These are phyloP conservation scores for Phaeodactylum tricornutum DNA, from an alignment of 108 stramenopile species.

Conservation along the genomic window DNA sequence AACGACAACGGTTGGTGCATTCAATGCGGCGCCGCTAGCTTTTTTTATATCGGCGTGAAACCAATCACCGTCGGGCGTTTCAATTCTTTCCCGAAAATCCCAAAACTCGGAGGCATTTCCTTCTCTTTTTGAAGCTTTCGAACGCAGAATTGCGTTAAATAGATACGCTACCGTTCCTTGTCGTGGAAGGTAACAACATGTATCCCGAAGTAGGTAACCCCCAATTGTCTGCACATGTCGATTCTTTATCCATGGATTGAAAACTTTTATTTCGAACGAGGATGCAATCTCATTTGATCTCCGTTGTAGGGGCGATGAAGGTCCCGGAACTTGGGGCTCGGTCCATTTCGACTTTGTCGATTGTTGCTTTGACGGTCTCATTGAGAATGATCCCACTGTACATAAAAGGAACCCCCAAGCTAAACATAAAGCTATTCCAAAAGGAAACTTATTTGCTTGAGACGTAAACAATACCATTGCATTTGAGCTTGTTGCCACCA, in stretches of 20 bases:
- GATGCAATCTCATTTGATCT: no score
- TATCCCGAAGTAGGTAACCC: conserved; percentile 33
- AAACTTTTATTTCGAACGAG: conserved; percentile 25
- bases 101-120: conserved; percentile 19
- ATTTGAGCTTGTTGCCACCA: no score
- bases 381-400: no score
- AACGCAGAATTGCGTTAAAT: neutral
- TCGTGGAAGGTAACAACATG: neutral
- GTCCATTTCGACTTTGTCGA: no score
- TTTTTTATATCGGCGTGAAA: conserved; percentile 63
- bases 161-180: neutral
- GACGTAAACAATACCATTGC: no score
- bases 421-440: no score
- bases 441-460: no score
- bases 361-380: no score
- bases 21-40: conserved; percentile 7
- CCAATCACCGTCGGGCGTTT: conserved; percentile 58
- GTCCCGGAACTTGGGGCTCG: no score
- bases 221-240: conserved; percentile 47
- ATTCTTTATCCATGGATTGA: conserved; percentile 34
- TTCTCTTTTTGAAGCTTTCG: neutral
- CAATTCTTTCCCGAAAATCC: conserved; percentile 48
- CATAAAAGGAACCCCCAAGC: no score
- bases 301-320: no score
- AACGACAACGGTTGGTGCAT: conserved; percentile 33